Evolutionary conservation across 2,329 filamentous ascomycete genomes (phyloP), one percentile per base, ranked within the genome.

Genomic region (Ploettnerulaceae sp.): DNA sequence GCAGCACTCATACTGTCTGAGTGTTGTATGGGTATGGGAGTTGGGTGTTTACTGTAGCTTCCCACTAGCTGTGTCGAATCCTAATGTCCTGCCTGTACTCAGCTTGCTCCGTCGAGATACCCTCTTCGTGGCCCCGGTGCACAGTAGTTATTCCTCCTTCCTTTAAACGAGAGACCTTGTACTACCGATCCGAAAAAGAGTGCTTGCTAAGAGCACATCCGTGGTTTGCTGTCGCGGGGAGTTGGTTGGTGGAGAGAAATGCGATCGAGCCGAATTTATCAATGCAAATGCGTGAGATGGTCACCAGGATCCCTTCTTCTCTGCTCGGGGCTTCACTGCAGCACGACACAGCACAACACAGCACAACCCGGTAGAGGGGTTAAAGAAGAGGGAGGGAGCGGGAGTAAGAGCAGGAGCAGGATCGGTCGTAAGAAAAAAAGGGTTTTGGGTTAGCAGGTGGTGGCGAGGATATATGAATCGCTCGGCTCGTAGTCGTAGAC

Each of bases 1-100:
- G 77, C 79, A 65, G 80, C 73, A 71, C 79, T 83, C 80, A 84
- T 84, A 65, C 59, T 81, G 54, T 38, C 24, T 36, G 35, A 29
- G 31, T 46, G 32, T 45, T 48, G 47, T 22, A 37, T 25, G 31
- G 40, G 17, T 35, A 17, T 24, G 14, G 20, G 21, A 12, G 26
- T 22, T n/a, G 20, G 33, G 18, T 17, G 18, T 14, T 7, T 15
- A 20, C 8, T 20, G 22, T 20, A 15, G 18, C 22, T 45, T 45
- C 24, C 21, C 15, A 15, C 39, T 32, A 29, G 17, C 7, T 32
- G 31, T 15, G 7, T 34, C 35, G 21, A 26, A 22, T 33, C 11
- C 31, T 14, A 45, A 26, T 45, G 24, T 25, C 40, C 15, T 45
- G 25, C 14, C 28, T 52, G 34, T 35, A 42, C 32, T 46, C 22